A percentile compares a stretch with the other conserved stretches of the same genome.
Conservation (phyloP, 495 filamentous ascomycete genomes). For the Emericellopsis terricola region DNA sequence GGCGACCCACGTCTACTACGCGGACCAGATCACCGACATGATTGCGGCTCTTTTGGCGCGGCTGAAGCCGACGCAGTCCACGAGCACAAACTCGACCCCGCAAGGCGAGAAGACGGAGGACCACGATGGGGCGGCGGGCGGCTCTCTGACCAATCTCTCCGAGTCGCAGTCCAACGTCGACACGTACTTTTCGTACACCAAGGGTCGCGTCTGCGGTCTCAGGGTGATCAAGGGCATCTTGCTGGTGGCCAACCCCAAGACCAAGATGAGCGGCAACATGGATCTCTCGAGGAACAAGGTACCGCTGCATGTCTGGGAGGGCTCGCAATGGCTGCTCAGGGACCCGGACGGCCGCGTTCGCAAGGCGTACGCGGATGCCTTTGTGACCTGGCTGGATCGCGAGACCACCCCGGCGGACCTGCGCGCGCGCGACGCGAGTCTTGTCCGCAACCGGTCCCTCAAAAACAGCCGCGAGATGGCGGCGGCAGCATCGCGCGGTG, state of each 20-base stretch:
- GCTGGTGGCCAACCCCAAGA: conserved; percentile 51
- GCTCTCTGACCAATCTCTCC: conserved; percentile 15
- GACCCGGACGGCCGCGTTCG: conserved; percentile 61
- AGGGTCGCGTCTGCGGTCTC: conserved; percentile 60
- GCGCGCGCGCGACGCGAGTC: conserved; percentile 34
- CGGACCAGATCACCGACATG: conserved; percentile 87
- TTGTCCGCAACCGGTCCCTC: conserved; percentile 13
- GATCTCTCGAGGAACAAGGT: conserved; percentile 55
- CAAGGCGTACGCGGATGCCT: conserved; percentile 64
- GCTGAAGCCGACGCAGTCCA: conserved; percentile 42
- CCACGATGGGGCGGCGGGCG: conserved; percentile 4
- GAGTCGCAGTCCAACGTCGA: conserved; percentile 19
- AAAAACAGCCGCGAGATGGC: conserved; percentile 16
- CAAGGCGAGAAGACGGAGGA: conserved; percentile 20
- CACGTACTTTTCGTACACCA: conserved; percentile 53
- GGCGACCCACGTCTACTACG: conserved; percentile 88
- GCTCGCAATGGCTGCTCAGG: conserved; percentile 72
- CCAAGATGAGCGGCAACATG: conserved; percentile 36
- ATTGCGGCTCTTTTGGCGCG: conserved; percentile 57
- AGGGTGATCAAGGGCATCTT: conserved; percentile 65
- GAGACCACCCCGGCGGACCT: conserved; percentile 59
- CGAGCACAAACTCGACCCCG: conserved; percentile 19
- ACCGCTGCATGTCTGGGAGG: conserved; percentile 69
- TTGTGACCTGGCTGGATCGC: conserved; percentile 62
- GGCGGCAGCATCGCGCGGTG: conserved; percentile 29